Evolutionary conservation across 768 basidiomycete genomes (phyloP).

Genomic region (Sarcodon sp.): DNA sequence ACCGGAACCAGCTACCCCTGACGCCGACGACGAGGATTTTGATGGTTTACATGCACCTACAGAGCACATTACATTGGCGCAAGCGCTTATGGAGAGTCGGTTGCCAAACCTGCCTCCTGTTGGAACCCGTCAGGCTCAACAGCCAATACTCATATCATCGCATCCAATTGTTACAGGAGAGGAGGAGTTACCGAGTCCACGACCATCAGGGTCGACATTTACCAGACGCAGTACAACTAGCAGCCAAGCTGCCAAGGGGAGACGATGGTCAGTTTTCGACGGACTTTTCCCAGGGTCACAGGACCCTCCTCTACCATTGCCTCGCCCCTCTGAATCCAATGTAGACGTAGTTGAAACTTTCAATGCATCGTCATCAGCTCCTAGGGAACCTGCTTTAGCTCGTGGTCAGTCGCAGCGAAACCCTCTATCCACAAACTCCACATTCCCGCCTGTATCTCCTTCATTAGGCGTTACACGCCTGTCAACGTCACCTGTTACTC

Average conservation of each 20-base stretch:
- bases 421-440: not conserved
- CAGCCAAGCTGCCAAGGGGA: constrained; percentile 30
- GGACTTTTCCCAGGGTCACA: constrained; percentile 22
- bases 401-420: not conserved
- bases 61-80: constrained; percentile 58
- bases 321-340: constrained; percentile 6
- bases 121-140: constrained; percentile 52
- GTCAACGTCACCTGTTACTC: no score
- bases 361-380: not conserved
- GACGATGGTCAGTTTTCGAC: constrained; percentile 65
- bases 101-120: constrained; percentile 61
- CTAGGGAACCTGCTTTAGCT: not conserved
- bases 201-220: constrained; percentile 26
- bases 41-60: constrained; percentile 16
- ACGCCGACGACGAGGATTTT: constrained; percentile 46
- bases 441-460: not conserved
- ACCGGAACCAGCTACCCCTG: constrained; percentile 17
- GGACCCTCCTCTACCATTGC: constrained; percentile 15
- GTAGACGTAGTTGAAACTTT: not conserved
- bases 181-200: constrained; percentile 28
- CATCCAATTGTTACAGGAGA: constrained; percentile 24
- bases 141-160: constrained; percentile 47
- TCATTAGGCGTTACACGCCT: not conserved
- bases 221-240: constrained; percentile 17
- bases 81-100: constrained; percentile 70